Evolutionary conservation across 2,329 filamentous ascomycete species (phyloP).

Genomic region (Aspergillus novoparasiticus): DNA sequence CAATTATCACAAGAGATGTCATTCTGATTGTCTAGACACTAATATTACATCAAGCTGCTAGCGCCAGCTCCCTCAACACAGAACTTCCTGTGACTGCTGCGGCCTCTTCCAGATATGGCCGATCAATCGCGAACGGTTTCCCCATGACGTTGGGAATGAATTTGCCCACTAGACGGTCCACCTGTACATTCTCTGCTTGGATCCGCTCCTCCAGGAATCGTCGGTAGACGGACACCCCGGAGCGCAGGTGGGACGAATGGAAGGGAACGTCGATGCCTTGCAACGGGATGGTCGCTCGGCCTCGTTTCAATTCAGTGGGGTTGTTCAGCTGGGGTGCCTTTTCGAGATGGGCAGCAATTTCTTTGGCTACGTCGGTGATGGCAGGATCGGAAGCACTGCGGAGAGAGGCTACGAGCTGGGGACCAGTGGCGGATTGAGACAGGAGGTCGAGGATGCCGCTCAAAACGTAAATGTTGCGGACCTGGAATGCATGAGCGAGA

Average conservation of each 20-base stretch:
- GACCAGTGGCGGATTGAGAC: not conserved
- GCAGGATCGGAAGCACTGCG: not conserved
- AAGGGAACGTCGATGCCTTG: not conserved
- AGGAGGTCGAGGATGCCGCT: not conserved
- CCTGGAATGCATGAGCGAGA: not conserved
- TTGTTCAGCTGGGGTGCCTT: not conserved
- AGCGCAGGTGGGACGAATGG: not conserved
- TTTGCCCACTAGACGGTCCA: not conserved
- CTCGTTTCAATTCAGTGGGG: not conserved
- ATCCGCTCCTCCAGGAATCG: not conserved
- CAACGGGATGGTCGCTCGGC: not conserved
- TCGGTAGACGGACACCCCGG: not conserved
- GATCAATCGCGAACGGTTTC: not conserved
- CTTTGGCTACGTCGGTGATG: not conserved
- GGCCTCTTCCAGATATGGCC: not conserved
- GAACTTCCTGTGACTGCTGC: not conserved
- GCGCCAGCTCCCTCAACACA: not conserved
- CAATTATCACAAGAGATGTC: not conserved
- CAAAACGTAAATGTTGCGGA: not conserved
- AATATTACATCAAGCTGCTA: not conserved
- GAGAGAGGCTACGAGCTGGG: not conserved
- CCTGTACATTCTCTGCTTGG: not conserved
- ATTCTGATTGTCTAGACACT: not conserved
- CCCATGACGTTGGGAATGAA: not conserved
- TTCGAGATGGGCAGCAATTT: not conserved